A percentile compares a stretch with the other conserved stretches of the same genome.
Evolutionary conservation across 139 green algal species (phyloP).

Genomic region (Parachlorella kessleri): DNA sequence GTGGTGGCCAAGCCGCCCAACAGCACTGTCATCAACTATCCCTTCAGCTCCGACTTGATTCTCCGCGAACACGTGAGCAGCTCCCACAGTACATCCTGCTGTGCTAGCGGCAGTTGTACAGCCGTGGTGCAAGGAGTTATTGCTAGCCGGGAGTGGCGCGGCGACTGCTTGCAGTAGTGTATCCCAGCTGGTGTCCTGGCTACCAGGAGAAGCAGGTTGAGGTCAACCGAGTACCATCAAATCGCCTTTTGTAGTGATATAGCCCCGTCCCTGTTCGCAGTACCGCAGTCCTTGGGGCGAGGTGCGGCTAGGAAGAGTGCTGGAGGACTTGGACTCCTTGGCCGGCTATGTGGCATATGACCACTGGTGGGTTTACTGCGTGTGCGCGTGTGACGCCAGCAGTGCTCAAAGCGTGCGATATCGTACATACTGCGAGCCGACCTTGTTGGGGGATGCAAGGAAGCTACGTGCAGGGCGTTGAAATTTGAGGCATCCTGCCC

Average conservation of each 20-base stretch:
- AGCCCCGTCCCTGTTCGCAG: constrained; percentile 26
- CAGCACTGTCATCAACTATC: constrained; percentile 13
- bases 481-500: too few relatives aligned
- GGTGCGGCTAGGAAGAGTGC: constrained; percentile 73
- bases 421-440: neutral
- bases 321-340: constrained; percentile 88
- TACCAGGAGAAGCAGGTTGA: neutral
- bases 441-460: too few relatives aligned
- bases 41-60: constrained; percentile 12
- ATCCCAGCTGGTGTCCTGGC: neutral
- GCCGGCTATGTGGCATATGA: constrained; percentile 77
- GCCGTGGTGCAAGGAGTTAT: neutral
- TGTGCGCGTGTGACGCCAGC: neutral
- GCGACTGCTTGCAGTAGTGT: neutral
- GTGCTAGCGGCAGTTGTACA: too few relatives aligned
- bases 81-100: neutral
- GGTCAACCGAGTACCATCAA: neutral
- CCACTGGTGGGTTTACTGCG: constrained; percentile 52
- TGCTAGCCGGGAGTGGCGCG: neutral
- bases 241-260: too few relatives aligned
- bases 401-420: neutral
- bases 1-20: constrained; percentile 14
- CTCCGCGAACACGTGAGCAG: constrained; percentile 17
- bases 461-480: too few relatives aligned
- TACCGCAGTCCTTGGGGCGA: constrained; percentile 79